Evolutionary conservation across 805 yeast genomes (phyloP), one percentile per base, ranked within the genome.

Genomic region (Kazachstania taianensis): DNA sequence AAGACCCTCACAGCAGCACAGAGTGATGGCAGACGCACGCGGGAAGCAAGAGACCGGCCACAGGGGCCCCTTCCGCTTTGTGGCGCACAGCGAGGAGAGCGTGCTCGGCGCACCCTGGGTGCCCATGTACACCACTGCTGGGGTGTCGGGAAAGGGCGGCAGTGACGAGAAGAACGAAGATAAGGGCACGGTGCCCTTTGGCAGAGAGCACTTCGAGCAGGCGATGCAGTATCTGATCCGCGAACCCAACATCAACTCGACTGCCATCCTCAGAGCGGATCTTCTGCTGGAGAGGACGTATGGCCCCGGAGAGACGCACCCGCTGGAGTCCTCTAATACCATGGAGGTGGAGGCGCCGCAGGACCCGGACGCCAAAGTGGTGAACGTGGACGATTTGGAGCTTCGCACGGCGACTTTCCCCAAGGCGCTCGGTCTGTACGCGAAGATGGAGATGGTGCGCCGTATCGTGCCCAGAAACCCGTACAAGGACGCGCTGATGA

Each of bases 381-480:
- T 53, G 24, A 57, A 58, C 29, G 41, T 71, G 2, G 62, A 63
- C 18, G 80, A 73, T 43, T 39, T 66, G 2, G 63, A 59, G 5
- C 46, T 71, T 5, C 61, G 61, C 32, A 26, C 46, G 5, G 63
- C 58, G 1, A 50, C 42, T 41, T 9, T 44, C 51, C n/a, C 46
- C 33, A 18, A 49, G 38, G 33, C 37, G 9, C 22, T 62, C 48
- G 37, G 55, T 7, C 38, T 52, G 15, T 33, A 30, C 50, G 39
- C 66, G 68, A 14, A 62, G 64, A 30, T 53, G 57, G 75, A 77
- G 45, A 61, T 81, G 32, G 83, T 85, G n/a, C 71, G 96, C 45
- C 66, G 94, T 46, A 75, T 87, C 24, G 71, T 87, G n/a, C 97
- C 97, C 8, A 67, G 96, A 57, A 87, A 87, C 50, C 94, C 95